Evolutionary conservation across 345 rosid species (phyloP).

Genomic region (Clausena lansium): DNA sequence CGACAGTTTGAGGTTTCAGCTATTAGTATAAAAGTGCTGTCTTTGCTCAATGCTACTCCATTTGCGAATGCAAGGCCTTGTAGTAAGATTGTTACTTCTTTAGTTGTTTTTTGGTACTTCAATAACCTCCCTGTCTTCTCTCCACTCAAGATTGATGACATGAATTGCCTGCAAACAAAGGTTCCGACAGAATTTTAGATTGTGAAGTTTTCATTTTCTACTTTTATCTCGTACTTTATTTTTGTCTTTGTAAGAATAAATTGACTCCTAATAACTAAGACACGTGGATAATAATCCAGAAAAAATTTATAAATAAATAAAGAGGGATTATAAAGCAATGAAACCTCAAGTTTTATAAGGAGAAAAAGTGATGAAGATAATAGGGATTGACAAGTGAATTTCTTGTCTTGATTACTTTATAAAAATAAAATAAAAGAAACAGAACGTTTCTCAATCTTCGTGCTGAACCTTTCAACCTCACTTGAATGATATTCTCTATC

Average conservation of each 20-base stretch:
- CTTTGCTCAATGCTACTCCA: conserved; percentile 71
- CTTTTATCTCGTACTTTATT: neutral
- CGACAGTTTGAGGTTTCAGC: conserved; percentile 45
- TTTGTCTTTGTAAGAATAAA: neutral
- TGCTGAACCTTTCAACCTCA: neutral
- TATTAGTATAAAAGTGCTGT: conserved; percentile 48
- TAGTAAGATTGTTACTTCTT: conserved; percentile 49
- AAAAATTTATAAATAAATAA: neutral
- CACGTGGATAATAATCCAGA: neutral
- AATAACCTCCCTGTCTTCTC: conserved; percentile 68
- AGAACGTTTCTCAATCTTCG: neutral
- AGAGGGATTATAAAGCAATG: no score
- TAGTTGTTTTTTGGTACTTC: conserved; percentile 54
- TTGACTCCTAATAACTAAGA: neutral
- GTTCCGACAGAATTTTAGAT: neutral
- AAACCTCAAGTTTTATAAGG: neutral
- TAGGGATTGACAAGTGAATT: neutral
- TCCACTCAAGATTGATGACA: conserved; percentile 38
- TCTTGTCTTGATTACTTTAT: neutral
- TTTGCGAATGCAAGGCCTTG: conserved; percentile 65
- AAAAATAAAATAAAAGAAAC: neutral
- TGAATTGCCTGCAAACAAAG: conserved; percentile 46
- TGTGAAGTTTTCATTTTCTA: neutral
- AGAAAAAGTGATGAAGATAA: neutral
- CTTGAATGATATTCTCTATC: neutral